Conservation (phyloP, 1,284 basidiomycete species). For the Marasmius tenuissimus region DNA sequence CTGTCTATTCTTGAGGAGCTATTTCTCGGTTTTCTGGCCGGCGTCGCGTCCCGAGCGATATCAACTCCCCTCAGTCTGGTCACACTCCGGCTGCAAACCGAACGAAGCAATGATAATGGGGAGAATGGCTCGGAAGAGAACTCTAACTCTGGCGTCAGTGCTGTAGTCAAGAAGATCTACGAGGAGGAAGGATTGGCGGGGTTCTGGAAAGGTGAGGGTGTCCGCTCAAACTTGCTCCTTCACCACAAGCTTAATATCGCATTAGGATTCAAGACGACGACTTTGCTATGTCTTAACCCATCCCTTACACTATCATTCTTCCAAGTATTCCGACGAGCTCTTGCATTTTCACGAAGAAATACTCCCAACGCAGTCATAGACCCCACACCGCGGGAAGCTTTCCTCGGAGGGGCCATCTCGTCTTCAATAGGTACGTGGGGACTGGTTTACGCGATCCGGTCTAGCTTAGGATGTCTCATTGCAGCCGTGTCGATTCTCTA, state of each 20-base stretch:
- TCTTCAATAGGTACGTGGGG: constrained; percentile 38
- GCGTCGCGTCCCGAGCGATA: constrained; percentile 51
- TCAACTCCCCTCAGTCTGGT: constrained; percentile 54
- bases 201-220: constrained; percentile 51
- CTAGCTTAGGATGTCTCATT: neutral
- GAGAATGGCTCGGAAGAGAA: constrained; percentile 17
- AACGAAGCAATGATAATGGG: constrained; percentile 29
- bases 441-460: neutral
- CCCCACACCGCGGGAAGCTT: constrained; percentile 42
- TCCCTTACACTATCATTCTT: constrained; percentile 54
- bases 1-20: constrained; percentile 44
- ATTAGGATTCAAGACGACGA: constrained; percentile 49
- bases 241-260: neutral
- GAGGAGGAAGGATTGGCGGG: constrained; percentile 44
- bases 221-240: neutral
- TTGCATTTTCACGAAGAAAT: constrained; percentile 21
- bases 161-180: constrained; percentile 43
- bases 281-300: constrained; percentile 52
- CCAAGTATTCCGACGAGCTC: constrained; percentile 46
- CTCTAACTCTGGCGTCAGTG: constrained; percentile 22
- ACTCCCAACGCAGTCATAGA: constrained; percentile 15
- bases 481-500: constrained; percentile 47
- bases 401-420: constrained; percentile 52
- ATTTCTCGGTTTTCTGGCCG: constrained; percentile 50
- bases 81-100: constrained; percentile 49